A percentile compares a stretch with the other conserved stretches of the same genome.
These are phyloP conservation scores for Colletotrichum melonis DNA, from an alignment of 2,329 filamentous ascomycete species.

Conservation along the genomic window DNA sequence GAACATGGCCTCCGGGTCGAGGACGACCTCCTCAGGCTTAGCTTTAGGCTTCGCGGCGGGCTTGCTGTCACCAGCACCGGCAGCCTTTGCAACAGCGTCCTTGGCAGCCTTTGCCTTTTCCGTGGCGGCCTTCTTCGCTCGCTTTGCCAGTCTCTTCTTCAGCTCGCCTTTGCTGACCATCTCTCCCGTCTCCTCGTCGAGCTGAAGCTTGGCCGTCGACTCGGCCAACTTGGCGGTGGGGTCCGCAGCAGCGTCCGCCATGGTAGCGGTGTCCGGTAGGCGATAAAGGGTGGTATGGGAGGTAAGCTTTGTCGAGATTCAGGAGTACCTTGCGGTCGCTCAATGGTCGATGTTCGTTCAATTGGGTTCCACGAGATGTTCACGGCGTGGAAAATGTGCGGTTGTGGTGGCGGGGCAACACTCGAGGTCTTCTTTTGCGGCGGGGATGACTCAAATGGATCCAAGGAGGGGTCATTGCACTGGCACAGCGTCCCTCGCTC, in stretches of 20 bases:
- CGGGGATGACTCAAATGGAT: constrained; percentile 33
- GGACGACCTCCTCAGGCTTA: constrained; percentile 56
- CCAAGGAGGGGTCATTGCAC: constrained; percentile 25
- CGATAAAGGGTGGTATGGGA: not conserved
- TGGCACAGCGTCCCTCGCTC: not conserved
- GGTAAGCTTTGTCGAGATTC: accelerated
- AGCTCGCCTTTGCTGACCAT: constrained; percentile 73
- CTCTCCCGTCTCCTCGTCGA: constrained; percentile 74
- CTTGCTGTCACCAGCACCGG: constrained; percentile 42
- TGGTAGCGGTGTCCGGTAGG: constrained; percentile 40
- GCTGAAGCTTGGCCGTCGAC: constrained; percentile 66
- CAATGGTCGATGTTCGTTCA: not conserved
- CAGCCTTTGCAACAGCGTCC: constrained; percentile 45
- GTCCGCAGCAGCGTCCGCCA: constrained; percentile 61
- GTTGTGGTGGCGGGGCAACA: constrained; percentile 33
- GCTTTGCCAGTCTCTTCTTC: constrained; percentile 70
- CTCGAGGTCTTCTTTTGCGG: constrained; percentile 15
- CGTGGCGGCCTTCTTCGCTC: constrained; percentile 66
- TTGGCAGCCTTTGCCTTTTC: constrained; percentile 61
- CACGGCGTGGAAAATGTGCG: constrained; percentile 20
- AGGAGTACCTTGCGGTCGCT: not conserved
- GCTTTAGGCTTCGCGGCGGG: constrained; percentile 48
- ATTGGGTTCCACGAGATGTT: constrained; percentile 15
- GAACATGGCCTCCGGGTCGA: constrained; percentile 78
- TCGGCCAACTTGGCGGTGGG: constrained; percentile 64